These are phyloP conservation scores for Diplocarpon mali DNA, from an alignment of 2,329 filamentous ascomycete genomes.

Conservation along the genomic window DNA sequence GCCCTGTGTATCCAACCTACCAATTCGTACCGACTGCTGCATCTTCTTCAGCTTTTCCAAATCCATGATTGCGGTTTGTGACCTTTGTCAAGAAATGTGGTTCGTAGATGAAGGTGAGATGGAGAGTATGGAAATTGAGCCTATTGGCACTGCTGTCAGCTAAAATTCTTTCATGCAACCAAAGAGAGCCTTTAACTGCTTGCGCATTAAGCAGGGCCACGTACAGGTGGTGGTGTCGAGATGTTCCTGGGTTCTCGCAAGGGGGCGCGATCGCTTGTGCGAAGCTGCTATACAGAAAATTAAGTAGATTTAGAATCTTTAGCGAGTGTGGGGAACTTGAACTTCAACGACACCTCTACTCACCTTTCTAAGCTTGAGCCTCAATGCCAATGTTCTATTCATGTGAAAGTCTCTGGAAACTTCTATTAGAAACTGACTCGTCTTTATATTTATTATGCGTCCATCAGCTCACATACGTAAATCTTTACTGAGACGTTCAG, in stretches of 20 bases:
- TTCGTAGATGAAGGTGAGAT: slow-evolving; percentile 8
- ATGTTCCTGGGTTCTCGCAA: slow-evolving; percentile 7
- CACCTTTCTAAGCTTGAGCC: neutral
- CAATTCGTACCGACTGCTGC: slow-evolving; percentile 48
- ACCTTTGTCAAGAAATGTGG: slow-evolving; percentile 19
- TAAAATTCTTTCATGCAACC: neutral
- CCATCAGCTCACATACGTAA: no score
- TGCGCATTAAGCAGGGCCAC: slow-evolving; percentile 1
- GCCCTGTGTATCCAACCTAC: slow-evolving; percentile 13
- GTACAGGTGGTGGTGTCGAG: slow-evolving; percentile 9
- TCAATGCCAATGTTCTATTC: no score
- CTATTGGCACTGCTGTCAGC: slow-evolving; percentile 6
- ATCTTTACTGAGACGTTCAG: no score
- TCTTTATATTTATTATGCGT: no score
- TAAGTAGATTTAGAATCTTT: slow-evolving; percentile 1
- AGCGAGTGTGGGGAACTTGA: slow-evolving; percentile 7
- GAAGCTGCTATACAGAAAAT: slow-evolving; percentile 3
- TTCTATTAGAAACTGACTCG: no score
- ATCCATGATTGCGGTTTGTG: slow-evolving; percentile 43
- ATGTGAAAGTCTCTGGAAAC: no score
- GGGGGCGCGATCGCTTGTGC: slow-evolving; percentile 5
- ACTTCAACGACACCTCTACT: slow-evolving; percentile 1
- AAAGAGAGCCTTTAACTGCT: slow-evolving; percentile 1
- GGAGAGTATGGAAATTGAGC: slow-evolving; percentile 1
- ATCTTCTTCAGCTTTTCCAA: slow-evolving; percentile 55